Evolutionary conservation across 2,329 filamentous ascomycete genomes (phyloP).

Genomic region (Apiospora koreana): DNA sequence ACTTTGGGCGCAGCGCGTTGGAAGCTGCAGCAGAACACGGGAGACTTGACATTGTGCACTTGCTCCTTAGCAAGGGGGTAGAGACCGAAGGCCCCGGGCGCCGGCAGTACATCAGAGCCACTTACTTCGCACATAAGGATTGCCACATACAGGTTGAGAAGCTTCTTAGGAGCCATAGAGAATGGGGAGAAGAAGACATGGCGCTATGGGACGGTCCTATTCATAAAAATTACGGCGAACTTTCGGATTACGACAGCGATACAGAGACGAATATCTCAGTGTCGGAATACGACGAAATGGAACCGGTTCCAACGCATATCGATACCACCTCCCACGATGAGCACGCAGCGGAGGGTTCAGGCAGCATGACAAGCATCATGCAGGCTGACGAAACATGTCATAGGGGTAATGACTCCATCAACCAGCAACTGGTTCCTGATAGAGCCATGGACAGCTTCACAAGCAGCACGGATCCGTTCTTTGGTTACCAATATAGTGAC

Average conservation of each 20-base stretch:
- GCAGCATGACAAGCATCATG: too few relatives aligned
- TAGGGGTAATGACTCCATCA: neutral
- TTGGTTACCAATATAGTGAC: neutral
- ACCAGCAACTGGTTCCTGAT: neutral
- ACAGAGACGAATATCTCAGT: neutral
- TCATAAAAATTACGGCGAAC: too few relatives aligned
- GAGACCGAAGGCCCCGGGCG: neutral
- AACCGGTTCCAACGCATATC: neutral
- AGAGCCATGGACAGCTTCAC: too few relatives aligned
- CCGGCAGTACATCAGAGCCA: neutral
- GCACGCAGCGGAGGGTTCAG: too few relatives aligned
- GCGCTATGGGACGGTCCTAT: neutral
- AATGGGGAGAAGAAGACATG: neutral
- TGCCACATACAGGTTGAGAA: neutral
- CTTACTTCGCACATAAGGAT: neutral
- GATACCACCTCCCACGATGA: neutral
- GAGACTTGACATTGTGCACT: neutral
- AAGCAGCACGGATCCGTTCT: neutral
- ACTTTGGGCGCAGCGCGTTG: neutral
- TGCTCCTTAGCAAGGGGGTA: neutral
- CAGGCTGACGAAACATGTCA: neutral
- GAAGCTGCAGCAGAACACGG: neutral
- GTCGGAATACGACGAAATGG: neutral
- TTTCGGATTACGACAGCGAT: neutral
- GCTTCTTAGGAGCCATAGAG: neutral